Percentiles rank a stretch among this genome's conserved stretches.
Evolutionary conservation across 192 early-diverging fungal genomes (phyloP).

Genomic region (Coemansia sp.): DNA sequence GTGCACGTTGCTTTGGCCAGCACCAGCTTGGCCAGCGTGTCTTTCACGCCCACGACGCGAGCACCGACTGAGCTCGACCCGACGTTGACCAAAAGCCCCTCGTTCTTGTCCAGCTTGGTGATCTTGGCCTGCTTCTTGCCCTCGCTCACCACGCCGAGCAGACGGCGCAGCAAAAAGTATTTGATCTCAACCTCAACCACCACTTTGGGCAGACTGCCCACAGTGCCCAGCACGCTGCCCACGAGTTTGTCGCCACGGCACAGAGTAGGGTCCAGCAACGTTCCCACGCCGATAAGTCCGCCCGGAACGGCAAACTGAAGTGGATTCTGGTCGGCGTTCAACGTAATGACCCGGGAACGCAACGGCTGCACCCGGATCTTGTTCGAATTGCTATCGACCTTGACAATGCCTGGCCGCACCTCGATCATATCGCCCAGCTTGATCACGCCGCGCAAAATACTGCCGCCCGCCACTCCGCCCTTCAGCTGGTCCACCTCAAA

Average conservation of each 20-base stretch:
- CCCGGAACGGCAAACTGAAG: slow-evolving; percentile 99
- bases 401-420: slow-evolving; percentile 92
- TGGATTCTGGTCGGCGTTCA: slow-evolving; percentile 86
- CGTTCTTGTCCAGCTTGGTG: slow-evolving; percentile 87
- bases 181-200: slow-evolving; percentile 96
- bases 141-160: slow-evolving; percentile 95
- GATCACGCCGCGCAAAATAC: slow-evolving; percentile 88
- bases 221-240: slow-evolving; percentile 90
- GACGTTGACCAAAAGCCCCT: slow-evolving; percentile 95
- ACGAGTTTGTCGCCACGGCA: slow-evolving; percentile 96
- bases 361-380: slow-evolving; percentile 82
- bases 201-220: slow-evolving; percentile 89
- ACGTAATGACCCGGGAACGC: slow-evolving; percentile 82
- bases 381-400: slow-evolving; percentile 75
- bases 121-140: slow-evolving; percentile 99
- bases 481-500: slow-evolving; percentile 87
- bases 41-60: slow-evolving; percentile 90
- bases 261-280: slow-evolving; percentile 90
- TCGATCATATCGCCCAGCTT: slow-evolving; percentile 92
- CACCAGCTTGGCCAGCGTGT: slow-evolving; percentile 90
- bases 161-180: slow-evolving; percentile 92
- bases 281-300: slow-evolving; percentile 98
- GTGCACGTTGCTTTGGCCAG: slow-evolving; percentile 91
- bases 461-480: slow-evolving; percentile 98
- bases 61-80: slow-evolving; percentile 94